phyloP scores from a whole-genome alignment of 768 basidiomycete species.

The Cubamyces lactineus region DNA sequence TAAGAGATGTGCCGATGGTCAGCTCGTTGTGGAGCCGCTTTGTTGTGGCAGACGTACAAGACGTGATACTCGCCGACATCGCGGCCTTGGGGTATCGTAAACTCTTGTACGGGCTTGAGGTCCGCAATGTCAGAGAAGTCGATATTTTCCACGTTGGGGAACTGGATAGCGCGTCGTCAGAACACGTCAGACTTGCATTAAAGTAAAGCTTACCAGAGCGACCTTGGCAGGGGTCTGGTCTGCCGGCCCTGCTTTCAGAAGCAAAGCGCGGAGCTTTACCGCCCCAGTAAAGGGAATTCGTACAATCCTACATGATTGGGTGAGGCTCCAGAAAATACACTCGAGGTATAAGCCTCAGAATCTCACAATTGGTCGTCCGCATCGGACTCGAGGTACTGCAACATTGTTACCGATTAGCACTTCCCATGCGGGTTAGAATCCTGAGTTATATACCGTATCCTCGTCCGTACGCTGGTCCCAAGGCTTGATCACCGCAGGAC shows the following conservation, averaged over 20 bases:
- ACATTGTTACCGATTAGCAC: background rate
- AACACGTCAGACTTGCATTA: background rate
- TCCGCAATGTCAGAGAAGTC: conserved; percentile 80
- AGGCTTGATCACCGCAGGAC: conserved; percentile 75
- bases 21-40: background rate
- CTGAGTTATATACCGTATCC: conserved; percentile 49
- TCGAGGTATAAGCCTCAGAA: background rate
- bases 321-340: background rate
- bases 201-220: conserved; percentile 56
- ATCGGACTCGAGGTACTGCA: conserved; percentile 83
- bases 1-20: background rate
- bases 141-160: conserved; percentile 71
- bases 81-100: conserved; percentile 66
- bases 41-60: conserved; percentile 52
- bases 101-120: conserved; percentile 68
- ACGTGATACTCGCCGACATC: conserved; percentile 87
- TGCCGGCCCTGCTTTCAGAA: conserved; percentile 82
- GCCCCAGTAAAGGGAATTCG: conserved; percentile 88
- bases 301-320: conserved; percentile 59
- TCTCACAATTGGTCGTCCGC: conserved; percentile 87
- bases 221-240: conserved; percentile 79
- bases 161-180: conserved; percentile 47
- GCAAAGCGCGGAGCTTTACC: conserved; percentile 79
- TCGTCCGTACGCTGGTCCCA: conserved; percentile 83
- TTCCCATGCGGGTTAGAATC: conserved; percentile 6